phyloP scores from a whole-genome alignment of 352 stramenopile genomes.

The Phytophthora rubi region DNA sequence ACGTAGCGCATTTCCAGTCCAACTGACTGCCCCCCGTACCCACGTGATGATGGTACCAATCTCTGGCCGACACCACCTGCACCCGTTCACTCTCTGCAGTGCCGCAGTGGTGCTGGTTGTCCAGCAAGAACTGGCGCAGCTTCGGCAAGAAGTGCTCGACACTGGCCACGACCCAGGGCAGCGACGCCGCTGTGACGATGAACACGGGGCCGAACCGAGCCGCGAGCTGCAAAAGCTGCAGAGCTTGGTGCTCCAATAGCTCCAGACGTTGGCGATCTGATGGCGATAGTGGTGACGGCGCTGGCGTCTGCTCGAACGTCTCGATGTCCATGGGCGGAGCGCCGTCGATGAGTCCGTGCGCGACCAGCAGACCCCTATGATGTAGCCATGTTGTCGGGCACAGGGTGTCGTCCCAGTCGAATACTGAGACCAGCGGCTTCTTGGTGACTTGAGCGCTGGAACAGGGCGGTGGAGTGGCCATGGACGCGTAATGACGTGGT shows the following conservation, averaged over 20 bases:
- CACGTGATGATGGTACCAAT: conserved; percentile 60
- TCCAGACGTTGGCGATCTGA: conserved; percentile 35
- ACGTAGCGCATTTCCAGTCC: conserved; percentile 61
- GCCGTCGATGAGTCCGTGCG: conserved; percentile 45
- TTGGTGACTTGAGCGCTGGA: conserved; percentile 11
- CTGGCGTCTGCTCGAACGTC: conserved; percentile 15
- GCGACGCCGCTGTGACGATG: conserved; percentile 67
- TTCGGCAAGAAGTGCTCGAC: conserved; percentile 53
- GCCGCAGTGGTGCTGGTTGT: conserved; percentile 33
- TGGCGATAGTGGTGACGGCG: conserved; percentile 15
- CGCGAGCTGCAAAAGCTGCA: conserved; percentile 50
- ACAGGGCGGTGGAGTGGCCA: neutral
- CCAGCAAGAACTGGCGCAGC: conserved; percentile 46
- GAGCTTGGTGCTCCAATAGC: conserved; percentile 47
- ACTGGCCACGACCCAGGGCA: conserved; percentile 56
- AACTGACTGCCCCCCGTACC: conserved; percentile 41
- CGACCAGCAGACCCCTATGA: conserved; percentile 46
- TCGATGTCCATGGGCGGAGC: conserved; percentile 34
- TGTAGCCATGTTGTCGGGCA: conserved; percentile 69
- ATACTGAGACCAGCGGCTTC: conserved; percentile 48
- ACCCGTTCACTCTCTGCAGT: conserved; percentile 27
- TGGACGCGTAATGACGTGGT: conserved; percentile 19
- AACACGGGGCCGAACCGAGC: conserved; percentile 57
- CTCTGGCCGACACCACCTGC: conserved; percentile 63
- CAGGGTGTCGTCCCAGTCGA: conserved; percentile 77